Percentiles rank a stretch among this genome's conserved stretches.
phyloP scores from a whole-genome alignment of 306 rosid genomes.

The Vigna trinervia region DNA sequence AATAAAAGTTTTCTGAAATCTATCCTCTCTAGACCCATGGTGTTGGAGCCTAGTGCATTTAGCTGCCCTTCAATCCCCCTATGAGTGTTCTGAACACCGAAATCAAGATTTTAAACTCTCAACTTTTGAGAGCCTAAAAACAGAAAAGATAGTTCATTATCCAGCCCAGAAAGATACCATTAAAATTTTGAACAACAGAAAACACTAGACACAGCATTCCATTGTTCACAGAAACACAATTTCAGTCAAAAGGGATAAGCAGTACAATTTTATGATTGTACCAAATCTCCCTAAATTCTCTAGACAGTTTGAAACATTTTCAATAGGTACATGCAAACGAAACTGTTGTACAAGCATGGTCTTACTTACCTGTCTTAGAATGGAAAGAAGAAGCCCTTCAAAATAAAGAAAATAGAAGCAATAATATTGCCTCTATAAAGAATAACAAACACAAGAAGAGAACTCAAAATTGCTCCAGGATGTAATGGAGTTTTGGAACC shows the following conservation, averaged over 20 bases:
- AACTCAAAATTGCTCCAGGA: constrained; percentile 73
- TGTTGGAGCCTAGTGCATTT: not conserved
- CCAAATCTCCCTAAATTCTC: constrained; percentile 26
- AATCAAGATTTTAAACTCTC: not conserved
- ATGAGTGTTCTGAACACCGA: constrained; percentile 3
- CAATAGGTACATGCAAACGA: constrained; percentile 33
- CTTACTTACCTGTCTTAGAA: constrained; percentile 53
- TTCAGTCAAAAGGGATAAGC: constrained; percentile 1
- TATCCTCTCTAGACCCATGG: too few relatives aligned
- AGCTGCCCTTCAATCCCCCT: not conserved
- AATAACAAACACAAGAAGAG: constrained; percentile 48
- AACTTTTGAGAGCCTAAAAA: constrained; percentile 6
- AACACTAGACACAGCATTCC: constrained; percentile 18
- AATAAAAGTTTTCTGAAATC: not conserved
- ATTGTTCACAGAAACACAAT: constrained; percentile 19
- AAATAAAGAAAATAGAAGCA: constrained; percentile 54
- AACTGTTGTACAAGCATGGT: constrained; percentile 15
- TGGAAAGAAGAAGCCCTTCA: constrained; percentile 50
- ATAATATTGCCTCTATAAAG: constrained; percentile 52
- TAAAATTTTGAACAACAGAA: constrained; percentile 14
- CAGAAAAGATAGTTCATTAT: not conserved
- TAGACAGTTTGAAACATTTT: constrained; percentile 21
- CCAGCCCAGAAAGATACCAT: not conserved
- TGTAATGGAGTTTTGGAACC: constrained; percentile 79
- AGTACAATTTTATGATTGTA: constrained; percentile 25